Base-by-base conservation (phyloP, 805 yeast genomes). In the Candida ulmi region DNA sequence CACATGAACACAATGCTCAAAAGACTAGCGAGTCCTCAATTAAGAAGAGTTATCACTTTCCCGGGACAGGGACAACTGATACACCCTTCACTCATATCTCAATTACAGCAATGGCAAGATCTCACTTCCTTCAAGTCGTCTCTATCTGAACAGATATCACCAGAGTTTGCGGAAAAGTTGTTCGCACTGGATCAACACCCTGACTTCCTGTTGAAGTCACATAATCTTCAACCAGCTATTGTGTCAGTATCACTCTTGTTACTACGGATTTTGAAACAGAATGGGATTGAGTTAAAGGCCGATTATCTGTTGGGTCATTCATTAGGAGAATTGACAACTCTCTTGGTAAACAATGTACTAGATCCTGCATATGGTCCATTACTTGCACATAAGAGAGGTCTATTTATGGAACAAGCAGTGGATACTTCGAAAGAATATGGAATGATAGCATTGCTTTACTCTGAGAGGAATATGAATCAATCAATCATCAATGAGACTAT, bases 291-390 rank as follows among this genome's bases (percentile, higher is more conserved):
- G 2, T 37, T 43, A 1, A 36, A 45, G 5, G 41, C 48, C 1
- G 38, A 46, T 3, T 63, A 44, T 42, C 18, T 62, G 3, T 39
- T 68, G 47, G 75, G 75, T 23, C 74, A 70, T 43, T 69, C 74
- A 0, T 47, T 70, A 18, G 75, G 75, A 8, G 74, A 70, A 46
- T 60, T 65, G 41, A 57, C 70, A 1, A 64, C 71, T 0, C 47
- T 65, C 21, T 43, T 57, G 4, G 48, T 63, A 7, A 51, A 61
- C 32, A 63, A 62, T 2, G 59, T 55, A 7, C 36, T 66, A 21
- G 48, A 50, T 11, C 29, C 21, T 2, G 43, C 38, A 6, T 27
- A 37, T n/a, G 52, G 46, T 1, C 38, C 45, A 2, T 19, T 58
- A 44, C 26, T 52, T 47, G 41, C 69, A 11, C 54, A 62, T 16